Evolutionary conservation across 176 grass and related monocot genomes (phyloP).

Genomic region (Aegilops sharonensis): DNA sequence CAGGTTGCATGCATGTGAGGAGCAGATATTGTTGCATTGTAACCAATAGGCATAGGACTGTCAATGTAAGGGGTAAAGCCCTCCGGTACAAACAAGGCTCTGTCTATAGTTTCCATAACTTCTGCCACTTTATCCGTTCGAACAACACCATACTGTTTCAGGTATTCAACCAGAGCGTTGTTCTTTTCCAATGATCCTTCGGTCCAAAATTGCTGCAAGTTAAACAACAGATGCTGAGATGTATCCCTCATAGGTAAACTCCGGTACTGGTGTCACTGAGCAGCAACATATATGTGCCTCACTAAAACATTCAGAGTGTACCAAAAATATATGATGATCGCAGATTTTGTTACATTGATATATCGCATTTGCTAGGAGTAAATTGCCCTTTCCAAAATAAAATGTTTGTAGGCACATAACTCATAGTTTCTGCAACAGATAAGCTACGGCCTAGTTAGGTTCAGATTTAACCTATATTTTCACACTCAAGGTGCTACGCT

Average conservation of each 20-base stretch:
- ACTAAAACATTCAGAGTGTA: too few species aligned
- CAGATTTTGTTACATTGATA: too few species aligned
- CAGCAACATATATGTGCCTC: too few species aligned
- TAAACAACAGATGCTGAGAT: conserved; percentile 19
- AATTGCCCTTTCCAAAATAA: neutral
- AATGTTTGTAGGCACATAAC: neutral
- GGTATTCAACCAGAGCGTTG: conserved; percentile 63
- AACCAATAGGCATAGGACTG: conserved; percentile 80
- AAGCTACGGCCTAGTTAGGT: neutral
- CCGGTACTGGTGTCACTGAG: too few species aligned
- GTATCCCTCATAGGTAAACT: neutral
- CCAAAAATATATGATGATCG: too few species aligned
- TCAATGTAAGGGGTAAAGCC: conserved; percentile 56
- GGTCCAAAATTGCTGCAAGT: conserved; percentile 65
- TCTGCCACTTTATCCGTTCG: conserved; percentile 53
- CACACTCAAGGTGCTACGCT: neutral
- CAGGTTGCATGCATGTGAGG: conserved; percentile 89
- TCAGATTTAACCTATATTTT: neutral
- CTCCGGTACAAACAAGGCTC: conserved; percentile 62
- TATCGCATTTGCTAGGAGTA: too few species aligned
- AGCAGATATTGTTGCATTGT: conserved; percentile 79
- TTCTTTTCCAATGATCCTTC: conserved; percentile 63
- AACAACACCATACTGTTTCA: conserved; percentile 51
- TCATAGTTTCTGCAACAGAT: neutral
- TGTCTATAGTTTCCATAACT: conserved; percentile 73